A percentile compares a stretch with the other conserved stretches of the same genome.
Evolutionary conservation across 352 stramenopile genomes (phyloP).

Genomic region (Pythium graminicola): DNA sequence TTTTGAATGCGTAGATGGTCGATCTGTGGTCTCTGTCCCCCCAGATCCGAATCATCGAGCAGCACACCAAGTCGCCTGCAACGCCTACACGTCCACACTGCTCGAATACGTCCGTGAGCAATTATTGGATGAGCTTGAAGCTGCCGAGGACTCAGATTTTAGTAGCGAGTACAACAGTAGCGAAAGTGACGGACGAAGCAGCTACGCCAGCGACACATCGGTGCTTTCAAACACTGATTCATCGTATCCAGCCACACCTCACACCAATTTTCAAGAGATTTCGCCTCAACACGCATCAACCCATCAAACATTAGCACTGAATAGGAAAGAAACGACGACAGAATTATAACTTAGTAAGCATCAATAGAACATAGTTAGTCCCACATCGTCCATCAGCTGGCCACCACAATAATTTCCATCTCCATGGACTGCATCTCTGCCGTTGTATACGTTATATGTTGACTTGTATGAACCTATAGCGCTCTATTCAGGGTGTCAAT

Average conservation of each 20-base stretch:
- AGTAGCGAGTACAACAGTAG: conserved; percentile 7
- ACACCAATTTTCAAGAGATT: conserved; percentile 14
- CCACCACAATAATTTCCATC: conserved; percentile 1
- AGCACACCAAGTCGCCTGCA: conserved; percentile 19
- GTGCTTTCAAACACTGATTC: conserved; percentile 4
- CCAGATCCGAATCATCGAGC: conserved; percentile 23
- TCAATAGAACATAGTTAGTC: no score
- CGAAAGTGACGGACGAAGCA: conserved; percentile 4
- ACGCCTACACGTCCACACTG: conserved; percentile 31
- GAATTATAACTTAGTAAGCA: conserved; percentile 19
- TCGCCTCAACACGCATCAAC: not conserved
- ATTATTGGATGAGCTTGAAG: conserved; percentile 22
- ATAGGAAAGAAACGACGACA: conserved; percentile 8
- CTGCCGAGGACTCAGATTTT: conserved; percentile 12
- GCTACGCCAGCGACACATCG: conserved; percentile 7
- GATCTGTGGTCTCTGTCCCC: conserved; percentile 26
- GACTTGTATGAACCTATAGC: conserved; percentile 14
- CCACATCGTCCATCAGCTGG: not conserved
- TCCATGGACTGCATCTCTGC: not conserved
- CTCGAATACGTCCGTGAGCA: conserved; percentile 30
- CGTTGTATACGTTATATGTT: conserved; percentile 1
- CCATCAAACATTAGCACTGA: not conserved
- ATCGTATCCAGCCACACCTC: conserved; percentile 11
- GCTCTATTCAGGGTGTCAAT: conserved; percentile 6
- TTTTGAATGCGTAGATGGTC: no score